phyloP scores from a whole-genome alignment of 148 eudicot species.

The Cornus controversa region DNA sequence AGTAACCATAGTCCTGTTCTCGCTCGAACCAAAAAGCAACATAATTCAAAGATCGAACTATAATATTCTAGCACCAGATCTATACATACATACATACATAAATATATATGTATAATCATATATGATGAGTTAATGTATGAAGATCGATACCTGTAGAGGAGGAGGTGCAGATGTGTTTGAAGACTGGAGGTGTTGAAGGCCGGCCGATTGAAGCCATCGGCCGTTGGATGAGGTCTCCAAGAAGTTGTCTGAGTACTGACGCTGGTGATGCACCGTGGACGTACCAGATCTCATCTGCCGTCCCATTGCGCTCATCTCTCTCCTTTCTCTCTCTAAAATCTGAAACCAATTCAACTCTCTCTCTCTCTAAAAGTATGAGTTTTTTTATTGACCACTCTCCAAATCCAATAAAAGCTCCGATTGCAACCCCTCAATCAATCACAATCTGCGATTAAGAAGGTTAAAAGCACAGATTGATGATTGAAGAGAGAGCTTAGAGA shows the following conservation, averaged over 20 bases:
- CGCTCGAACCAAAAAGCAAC: no score
- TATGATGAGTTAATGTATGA: not conserved
- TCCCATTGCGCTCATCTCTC: conserved; percentile 50
- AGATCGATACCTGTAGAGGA: conserved; percentile 42
- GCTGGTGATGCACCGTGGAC: conserved; percentile 67
- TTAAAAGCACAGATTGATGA: not conserved
- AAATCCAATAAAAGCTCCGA: no score
- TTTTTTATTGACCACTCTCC: no score
- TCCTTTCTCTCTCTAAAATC: not conserved
- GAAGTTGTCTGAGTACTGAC: conserved; percentile 81
- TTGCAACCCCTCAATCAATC: not conserved
- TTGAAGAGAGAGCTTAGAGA: conserved; percentile 24
- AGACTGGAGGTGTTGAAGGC: conserved; percentile 56
- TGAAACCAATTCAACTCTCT: no score
- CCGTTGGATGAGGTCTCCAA: conserved; percentile 63
- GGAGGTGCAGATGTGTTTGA: conserved; percentile 32
- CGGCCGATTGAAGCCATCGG: conserved; percentile 73
- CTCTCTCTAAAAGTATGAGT: no score
- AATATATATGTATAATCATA: no score
- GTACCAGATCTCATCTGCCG: conserved; percentile 75
- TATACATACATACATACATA: not conserved
- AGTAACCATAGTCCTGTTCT: conserved; percentile 67
- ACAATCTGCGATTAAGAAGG: not conserved
- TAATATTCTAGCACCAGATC: conserved; percentile 11
- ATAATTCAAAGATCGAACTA: not conserved